A percentile compares a stretch with the other conserved stretches of the same genome.
Evolutionary conservation across 2,329 filamentous ascomycete species (phyloP).

Genomic region (Alternaria metachromatica): DNA sequence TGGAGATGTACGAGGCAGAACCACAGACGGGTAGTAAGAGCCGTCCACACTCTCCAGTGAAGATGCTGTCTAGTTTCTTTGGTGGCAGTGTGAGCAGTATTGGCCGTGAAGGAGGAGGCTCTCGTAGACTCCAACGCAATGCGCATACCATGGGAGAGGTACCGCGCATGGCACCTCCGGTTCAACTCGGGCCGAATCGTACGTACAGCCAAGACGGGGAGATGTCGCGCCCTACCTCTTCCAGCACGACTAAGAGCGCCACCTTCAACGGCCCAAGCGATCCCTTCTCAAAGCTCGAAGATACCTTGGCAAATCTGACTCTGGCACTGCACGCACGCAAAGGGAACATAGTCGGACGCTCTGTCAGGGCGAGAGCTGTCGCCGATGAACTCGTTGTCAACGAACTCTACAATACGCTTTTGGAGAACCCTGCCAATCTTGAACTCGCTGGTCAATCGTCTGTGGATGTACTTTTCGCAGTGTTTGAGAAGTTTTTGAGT

Average conservation of each 20-base stretch:
- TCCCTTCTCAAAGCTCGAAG: constrained; percentile 73
- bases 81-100: constrained; percentile 60
- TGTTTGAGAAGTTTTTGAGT: constrained; percentile 91
- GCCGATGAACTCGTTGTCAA: constrained; percentile 84
- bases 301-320: constrained; percentile 83
- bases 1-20: constrained; percentile 68
- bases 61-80: constrained; percentile 84
- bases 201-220: constrained; percentile 46
- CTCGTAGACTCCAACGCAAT: constrained; percentile 44
- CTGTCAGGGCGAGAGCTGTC: constrained; percentile 70
- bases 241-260: constrained; percentile 42
- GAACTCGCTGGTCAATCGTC: constrained; percentile 77
- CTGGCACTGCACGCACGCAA: constrained; percentile 83
- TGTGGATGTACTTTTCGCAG: constrained; percentile 85
- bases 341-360: constrained; percentile 82
- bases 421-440: constrained; percentile 81
- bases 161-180: constrained; percentile 43
- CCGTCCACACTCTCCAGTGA: constrained; percentile 84
- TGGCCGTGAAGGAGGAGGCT: constrained; percentile 21
- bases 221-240: constrained; percentile 41
- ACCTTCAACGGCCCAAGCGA: constrained; percentile 41
- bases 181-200: constrained; percentile 45
- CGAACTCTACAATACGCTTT: constrained; percentile 85
- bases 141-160: constrained; percentile 45
- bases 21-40: constrained; percentile 60